Base-by-base conservation (phyloP, 2,329 filamentous ascomycete species). In the Penicillium sp. region DNA sequence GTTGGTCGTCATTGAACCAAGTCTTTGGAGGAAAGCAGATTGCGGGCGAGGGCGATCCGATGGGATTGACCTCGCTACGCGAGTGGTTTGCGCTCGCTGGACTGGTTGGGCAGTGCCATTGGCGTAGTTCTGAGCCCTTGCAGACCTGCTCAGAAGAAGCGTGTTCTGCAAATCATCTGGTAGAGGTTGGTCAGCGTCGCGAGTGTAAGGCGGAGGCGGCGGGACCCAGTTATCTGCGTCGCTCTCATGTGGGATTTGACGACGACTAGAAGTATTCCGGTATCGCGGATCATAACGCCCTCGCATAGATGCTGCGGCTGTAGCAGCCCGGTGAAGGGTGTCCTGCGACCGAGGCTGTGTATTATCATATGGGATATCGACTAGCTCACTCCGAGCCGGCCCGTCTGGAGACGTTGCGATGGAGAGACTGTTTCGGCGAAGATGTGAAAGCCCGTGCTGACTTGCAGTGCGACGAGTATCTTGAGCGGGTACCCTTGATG, bases 181-280 rank as follows among this genome's bases (percentile, higher is more conserved):
- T 7, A 79, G 69, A n/a, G 75, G 74, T 37, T 53, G 67, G 28
- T 74, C 73, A 14, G 76, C 64, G 22, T 78, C 71, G 8, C 69
- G 74, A 25, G 70, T 73, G 61, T 96, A 96, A 0, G 91, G 91
- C 3, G 92, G 92, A 8, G 92, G 92, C 5, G 92, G 92, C 5
- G 91, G 90, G 4, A 93, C 89, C 92, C 92, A 96, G 68, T 93
- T 92, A 70, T 95, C 92, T 4, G 91, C 91, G 73, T 95, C 91
- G 65, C 91, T 94, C 75, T 95, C 91, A 74, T 95, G 91, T 4
- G 91, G 91, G 67, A 92, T 84, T 69, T 93, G 89, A 45, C 85
- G 82, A 6, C 62, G 70, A 33, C 49, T 64, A 11, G 65, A 55
- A 19, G 65, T 63, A 16, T 65, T 69, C 10, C 64, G 67, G 60